phyloP scores from a whole-genome alignment of 345 rosid species.

The Salix dunnii region DNA sequence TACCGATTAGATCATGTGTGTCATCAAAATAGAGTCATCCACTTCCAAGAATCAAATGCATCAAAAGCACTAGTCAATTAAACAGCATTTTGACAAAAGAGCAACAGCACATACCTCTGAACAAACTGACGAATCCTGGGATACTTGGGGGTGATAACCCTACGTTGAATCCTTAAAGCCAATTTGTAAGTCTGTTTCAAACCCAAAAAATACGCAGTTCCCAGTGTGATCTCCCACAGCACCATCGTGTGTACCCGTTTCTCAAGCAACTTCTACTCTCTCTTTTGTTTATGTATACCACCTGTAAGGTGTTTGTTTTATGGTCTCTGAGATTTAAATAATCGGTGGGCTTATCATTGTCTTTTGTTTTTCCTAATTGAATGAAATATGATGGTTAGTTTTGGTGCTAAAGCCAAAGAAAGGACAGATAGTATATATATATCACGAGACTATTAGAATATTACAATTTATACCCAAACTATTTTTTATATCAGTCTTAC shows the following conservation, averaged over 20 bases:
- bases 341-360: background rate
- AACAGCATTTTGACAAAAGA: background rate
- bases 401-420: background rate
- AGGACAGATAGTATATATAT: too few species aligned
- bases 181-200: constrained; percentile 72
- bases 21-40: background rate
- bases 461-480: too few species aligned
- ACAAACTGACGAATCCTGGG: constrained; percentile 59
- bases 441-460: too few species aligned
- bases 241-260: constrained; percentile 47
- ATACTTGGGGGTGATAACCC: constrained; percentile 49
- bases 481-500: too few species aligned
- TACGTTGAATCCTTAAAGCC: constrained; percentile 66
- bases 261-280: background rate
- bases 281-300: background rate
- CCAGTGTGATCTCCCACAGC: constrained; percentile 87
- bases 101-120: constrained; percentile 42
- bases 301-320: constrained; percentile 1
- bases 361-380: background rate
- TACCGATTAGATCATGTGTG: background rate
- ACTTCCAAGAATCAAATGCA: background rate
- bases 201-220: constrained; percentile 83
- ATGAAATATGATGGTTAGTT: background rate
- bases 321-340: background rate
- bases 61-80: background rate